Base-by-base conservation (phyloP, 257 asterid genomes). In the Thymus quinquecostatus region DNA sequence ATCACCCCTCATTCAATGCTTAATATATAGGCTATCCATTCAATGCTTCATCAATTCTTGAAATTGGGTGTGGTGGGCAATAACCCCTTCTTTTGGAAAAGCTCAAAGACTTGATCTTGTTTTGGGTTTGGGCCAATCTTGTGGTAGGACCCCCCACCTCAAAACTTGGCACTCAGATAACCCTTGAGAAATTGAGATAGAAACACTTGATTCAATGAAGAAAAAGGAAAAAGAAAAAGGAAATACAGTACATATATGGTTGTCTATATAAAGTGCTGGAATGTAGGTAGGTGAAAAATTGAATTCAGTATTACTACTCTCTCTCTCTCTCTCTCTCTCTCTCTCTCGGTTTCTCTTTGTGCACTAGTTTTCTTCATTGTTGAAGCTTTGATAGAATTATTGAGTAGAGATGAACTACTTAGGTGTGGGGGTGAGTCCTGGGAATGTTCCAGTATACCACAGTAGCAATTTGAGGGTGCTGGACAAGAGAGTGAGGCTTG, bases 371-470 rank as follows among this genome's bases (percentile, higher is more conserved):
- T 56, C 38, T 29, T 48, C 10, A 51, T 9, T 30, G 41, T 30
- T 57, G 27, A 32, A 60, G 1, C 41, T 14, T 67, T 60, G 61
- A 7, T 40, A 44, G 5, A 21, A 58, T 60, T n/a, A 21, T 6
- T 27, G 49, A 57, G 77, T 38, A 27, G 74, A 57, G 50, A 92
- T 90, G 96, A 90, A 90, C 79, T 88, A 86, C 61, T 83, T 90
- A 77, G 96, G 96, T 59, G 92, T 92, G 64, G 99, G 98, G n/a
- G 96, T 89, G 77, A 95, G 98, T 63, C 98, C 98, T 30, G 96
- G 99, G 9, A 87, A 82, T 82, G 96, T 95, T 73, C 92, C 97
- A 1, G 92, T 90, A 2, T 87, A 75, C 78, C 94, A 90, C 79
- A 90, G 89, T 21, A 87, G 83, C 89, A 86, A 86, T 71, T 61